Percentiles rank a stretch among this genome's conserved stretches.
Conservation (phyloP, 257 asterid genomes). For the Plantago major region DNA sequence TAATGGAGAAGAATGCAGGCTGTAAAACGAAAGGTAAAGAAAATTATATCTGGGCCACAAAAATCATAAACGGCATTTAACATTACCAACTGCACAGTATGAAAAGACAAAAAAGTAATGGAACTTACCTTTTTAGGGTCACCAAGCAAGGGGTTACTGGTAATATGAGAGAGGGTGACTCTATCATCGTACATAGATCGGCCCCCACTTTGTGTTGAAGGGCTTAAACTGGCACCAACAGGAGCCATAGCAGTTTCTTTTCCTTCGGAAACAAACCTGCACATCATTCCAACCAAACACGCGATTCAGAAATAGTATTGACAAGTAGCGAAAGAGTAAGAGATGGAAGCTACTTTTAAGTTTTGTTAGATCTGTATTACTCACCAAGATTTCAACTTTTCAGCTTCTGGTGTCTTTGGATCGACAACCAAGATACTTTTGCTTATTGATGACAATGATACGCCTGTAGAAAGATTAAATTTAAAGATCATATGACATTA, state of each 20-base stretch:
- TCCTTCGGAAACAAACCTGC: slow-evolving; percentile 91
- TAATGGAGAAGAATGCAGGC: slow-evolving; percentile 68
- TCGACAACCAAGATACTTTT: slow-evolving; percentile 60
- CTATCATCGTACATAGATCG: slow-evolving; percentile 65
- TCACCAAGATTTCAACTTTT: slow-evolving; percentile 75
- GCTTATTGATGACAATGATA: slow-evolving; percentile 78
- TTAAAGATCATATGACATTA: background rate
- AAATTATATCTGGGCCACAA: background rate
- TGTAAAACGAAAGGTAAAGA: slow-evolving; percentile 22
- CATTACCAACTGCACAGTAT: background rate
- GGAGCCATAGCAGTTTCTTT: slow-evolving; percentile 69
- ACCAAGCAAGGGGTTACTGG: slow-evolving; percentile 66
- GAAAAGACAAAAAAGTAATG: background rate
- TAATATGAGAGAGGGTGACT: slow-evolving; percentile 66
- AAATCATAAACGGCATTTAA: background rate
- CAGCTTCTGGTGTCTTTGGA: slow-evolving; percentile 85
- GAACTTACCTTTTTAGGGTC: slow-evolving; percentile 58
- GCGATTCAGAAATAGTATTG: background rate
- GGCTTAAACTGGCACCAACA: slow-evolving; percentile 62
- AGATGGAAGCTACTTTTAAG: background rate
- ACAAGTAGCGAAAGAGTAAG: background rate
- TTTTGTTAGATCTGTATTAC: background rate
- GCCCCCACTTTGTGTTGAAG: slow-evolving; percentile 39
- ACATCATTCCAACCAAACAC: slow-evolving; percentile 1
- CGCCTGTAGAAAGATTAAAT: slow-evolving; percentile 40